phyloP scores from a whole-genome alignment of 306 rosid genomes.

The Prunus fruticosa region DNA sequence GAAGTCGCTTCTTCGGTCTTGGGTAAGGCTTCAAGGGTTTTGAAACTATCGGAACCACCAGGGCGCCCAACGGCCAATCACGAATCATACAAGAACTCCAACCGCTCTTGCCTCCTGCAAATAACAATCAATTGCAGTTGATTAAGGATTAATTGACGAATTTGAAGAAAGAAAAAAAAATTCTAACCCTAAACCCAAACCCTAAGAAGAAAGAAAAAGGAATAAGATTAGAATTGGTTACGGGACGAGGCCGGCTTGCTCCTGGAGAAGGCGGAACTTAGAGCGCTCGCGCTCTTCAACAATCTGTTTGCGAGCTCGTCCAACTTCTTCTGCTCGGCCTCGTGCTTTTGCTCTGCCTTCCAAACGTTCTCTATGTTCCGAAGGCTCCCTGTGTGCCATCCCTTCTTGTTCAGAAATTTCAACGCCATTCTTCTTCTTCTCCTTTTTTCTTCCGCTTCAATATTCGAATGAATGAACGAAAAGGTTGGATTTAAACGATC shows the following conservation, averaged over 20 bases:
- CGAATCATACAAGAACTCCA: conserved; percentile 87
- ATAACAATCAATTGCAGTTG: background rate
- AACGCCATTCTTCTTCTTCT: conserved; percentile 50
- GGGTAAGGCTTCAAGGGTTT: conserved; percentile 65
- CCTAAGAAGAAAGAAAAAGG: background rate
- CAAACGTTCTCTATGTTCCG: conserved; percentile 93
- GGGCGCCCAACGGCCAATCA: conserved; percentile 76
- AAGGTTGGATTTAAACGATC: background rate
- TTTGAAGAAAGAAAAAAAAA: background rate
- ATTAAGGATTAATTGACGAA: background rate
- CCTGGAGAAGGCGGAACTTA: conserved; percentile 93
- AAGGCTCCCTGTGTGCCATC: conserved; percentile 98
- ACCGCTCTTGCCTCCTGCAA: conserved; percentile 79
- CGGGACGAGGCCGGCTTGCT: conserved; percentile 92
- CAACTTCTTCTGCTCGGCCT: conserved; percentile 77
- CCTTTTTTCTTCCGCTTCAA: background rate
- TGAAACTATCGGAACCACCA: conserved; percentile 63
- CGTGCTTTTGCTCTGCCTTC: conserved; percentile 96
- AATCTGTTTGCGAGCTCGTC: conserved; percentile 96
- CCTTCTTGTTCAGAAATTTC: conserved; percentile 95
- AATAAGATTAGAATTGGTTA: conserved; percentile 22
- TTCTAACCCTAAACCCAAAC: too few relatives aligned
- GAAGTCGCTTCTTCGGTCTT: conserved; percentile 47
- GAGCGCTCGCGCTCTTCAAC: conserved; percentile 75
- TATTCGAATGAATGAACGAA: background rate